Evolutionary conservation across 257 asterid genomes (phyloP).

Genomic region (Misopates orontium): DNA sequence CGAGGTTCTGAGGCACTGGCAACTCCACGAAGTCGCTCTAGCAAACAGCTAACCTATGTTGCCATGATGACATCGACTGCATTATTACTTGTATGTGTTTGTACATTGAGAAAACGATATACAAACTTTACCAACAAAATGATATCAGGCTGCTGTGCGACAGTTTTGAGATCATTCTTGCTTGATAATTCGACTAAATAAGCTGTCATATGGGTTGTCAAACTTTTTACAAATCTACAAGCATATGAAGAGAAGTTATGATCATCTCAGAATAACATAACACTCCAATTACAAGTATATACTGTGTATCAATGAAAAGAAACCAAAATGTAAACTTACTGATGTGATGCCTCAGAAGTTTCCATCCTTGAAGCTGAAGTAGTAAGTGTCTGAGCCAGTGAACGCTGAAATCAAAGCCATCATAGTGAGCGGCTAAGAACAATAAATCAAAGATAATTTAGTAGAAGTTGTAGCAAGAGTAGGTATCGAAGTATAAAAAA

Average conservation of each 20-base stretch:
- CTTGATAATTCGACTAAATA: constrained; percentile 71
- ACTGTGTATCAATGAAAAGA: constrained; percentile 3
- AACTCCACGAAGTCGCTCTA: constrained; percentile 98
- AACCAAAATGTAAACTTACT: constrained; percentile 49
- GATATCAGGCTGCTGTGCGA: constrained; percentile 85
- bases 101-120: constrained; percentile 21
- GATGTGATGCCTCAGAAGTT: constrained; percentile 56
- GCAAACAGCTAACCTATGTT: constrained; percentile 78
- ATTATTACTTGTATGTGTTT: constrained; percentile 10
- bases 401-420: constrained; percentile 63
- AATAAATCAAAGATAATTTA: background rate
- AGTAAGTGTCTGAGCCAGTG: constrained; percentile 85
- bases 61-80: constrained; percentile 27
- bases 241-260: constrained; percentile 26
- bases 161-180: constrained; percentile 65
- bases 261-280: constrained; percentile 28
- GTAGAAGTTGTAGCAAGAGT: constrained; percentile 12
- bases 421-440: constrained; percentile 11
- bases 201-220: constrained; percentile 72
- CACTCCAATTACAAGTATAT: constrained; percentile 15
- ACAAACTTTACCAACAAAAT: constrained; percentile 62
- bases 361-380: constrained; percentile 75
- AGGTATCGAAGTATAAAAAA: constrained; percentile 1
- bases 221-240: constrained; percentile 63
- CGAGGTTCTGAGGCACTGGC: constrained; percentile 93